These are phyloP conservation scores for Amesomyces nigricolor DNA, from an alignment of 2,329 filamentous ascomycete species.

Conservation along the genomic window DNA sequence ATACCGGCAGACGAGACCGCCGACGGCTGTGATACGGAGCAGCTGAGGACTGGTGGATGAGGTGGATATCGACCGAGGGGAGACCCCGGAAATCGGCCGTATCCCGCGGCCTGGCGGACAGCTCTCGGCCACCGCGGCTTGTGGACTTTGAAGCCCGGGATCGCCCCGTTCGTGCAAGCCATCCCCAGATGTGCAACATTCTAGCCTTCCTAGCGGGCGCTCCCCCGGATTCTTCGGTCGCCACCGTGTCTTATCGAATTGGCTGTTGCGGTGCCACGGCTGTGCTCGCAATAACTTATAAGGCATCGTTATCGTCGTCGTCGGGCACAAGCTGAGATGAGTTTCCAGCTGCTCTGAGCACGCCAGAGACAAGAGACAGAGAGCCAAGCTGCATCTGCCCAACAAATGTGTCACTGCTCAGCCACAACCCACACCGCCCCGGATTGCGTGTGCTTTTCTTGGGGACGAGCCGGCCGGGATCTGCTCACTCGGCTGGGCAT, in stretches of 20 bases:
- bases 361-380: neutral
- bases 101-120: neutral
- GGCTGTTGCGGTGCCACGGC: neutral
- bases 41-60: too few species aligned
- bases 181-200: constrained; percentile 16
- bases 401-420: constrained; percentile 20
- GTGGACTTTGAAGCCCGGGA: neutral
- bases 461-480: neutral
- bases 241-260: constrained; percentile 1
- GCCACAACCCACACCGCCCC: constrained; percentile 26
- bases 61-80: constrained; percentile 10
- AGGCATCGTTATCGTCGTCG: neutral
- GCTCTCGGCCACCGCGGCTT: constrained; percentile 1
- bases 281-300: neutral
- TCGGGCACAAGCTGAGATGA: neutral
- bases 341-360: constrained; percentile 2
- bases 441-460: constrained; percentile 11
- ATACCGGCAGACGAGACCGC: neutral
- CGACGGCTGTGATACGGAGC: neutral
- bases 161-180: constrained; percentile 4
- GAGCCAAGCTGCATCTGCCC: constrained; percentile 16
- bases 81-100: neutral
- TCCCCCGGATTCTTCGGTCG: constrained; percentile 14
- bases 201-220: constrained; percentile 5
- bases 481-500: neutral